Evolutionary conservation across 1,139 yeast species (phyloP), one percentile per base, ranked within the genome.

Genomic region (Hanseniaspora sp.): DNA sequence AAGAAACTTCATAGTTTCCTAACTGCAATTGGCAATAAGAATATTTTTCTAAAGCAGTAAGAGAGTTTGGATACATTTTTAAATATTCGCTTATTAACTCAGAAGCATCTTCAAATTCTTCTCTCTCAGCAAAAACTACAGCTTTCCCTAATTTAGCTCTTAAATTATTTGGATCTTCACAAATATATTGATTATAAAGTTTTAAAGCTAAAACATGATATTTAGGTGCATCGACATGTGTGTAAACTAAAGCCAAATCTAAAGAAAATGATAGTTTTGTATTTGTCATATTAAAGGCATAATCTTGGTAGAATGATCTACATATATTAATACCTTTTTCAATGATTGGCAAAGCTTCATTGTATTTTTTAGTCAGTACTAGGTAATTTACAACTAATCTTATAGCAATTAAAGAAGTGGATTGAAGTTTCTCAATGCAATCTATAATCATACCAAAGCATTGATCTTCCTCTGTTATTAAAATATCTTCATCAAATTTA

Each of bases 201-300:
- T 78, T 79, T 46, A 85, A 66, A 0, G 98, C 97, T 41, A 82
- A 74, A 9, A 77, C 74, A 63, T 80, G 87, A 66, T 90, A 85
- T 66, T 87, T 87, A 6, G 97, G 98, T 0, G 96, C 86, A 64
- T 90, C 95, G 64, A 82, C 77, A 63, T 85, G 83, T 0, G 95
- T 86, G 63, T 87, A 86, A 0, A 85, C 77, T 1, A 82, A 77
- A 0, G 95, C 97, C 55, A 86, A 72, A 17, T 79, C 74, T 51
- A 88, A 75, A 29, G 83, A 72, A 30, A 86, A 69, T 55, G 82
- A 84, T 55, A 75, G 76, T 59, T 76, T 78, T 0, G 88, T 73
- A 58, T 80, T 70, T 1, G 65, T 64, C 48, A 85, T 72, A 23
- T 69, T 65, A 7, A 74, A 68, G 0, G 82, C 81, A 2, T 77